These are phyloP conservation scores for Suillus bovinus DNA, from an alignment of 768 basidiomycete genomes.

Conservation along the genomic window DNA sequence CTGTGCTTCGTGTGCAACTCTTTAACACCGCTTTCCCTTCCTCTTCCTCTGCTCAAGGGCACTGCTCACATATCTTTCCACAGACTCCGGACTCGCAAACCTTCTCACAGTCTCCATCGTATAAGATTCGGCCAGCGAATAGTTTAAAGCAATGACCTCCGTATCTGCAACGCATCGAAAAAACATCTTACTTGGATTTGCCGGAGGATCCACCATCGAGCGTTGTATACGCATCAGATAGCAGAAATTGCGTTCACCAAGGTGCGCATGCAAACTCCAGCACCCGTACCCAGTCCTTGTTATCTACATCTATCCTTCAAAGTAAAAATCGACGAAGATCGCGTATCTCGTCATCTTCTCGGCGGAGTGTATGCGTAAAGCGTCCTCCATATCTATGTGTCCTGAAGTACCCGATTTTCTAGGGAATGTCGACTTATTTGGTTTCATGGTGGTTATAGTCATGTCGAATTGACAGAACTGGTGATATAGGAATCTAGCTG, in stretches of 20 bases:
- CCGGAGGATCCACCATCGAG: constrained; percentile 31
- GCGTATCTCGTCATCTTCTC: constrained; percentile 49
- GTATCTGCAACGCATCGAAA: constrained; percentile 43
- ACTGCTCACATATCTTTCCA: background rate
- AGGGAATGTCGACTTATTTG: constrained; percentile 30
- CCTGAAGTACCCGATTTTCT: constrained; percentile 52
- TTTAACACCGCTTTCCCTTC: background rate
- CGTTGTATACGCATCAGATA: constrained; percentile 37
- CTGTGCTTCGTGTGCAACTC: background rate
- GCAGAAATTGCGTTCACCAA: constrained; percentile 13
- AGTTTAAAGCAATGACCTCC: constrained; percentile 28
- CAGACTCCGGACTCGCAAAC: constrained; percentile 29
- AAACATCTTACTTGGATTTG: constrained; percentile 49
- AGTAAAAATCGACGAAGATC: constrained; percentile 42
- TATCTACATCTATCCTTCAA: constrained; percentile 54
- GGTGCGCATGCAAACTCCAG: constrained; percentile 23
- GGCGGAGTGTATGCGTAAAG: constrained; percentile 47
- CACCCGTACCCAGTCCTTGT: constrained; percentile 46
- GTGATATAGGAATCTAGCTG: background rate
- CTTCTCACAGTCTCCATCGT: constrained; percentile 23
- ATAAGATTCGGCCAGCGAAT: constrained; percentile 19
- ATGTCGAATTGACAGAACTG: background rate
- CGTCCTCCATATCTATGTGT: constrained; percentile 53
- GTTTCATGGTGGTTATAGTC: background rate
- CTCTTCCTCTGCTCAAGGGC: too few relatives aligned